A percentile compares a stretch with the other conserved stretches of the same genome.
Evolutionary conservation across 2,329 filamentous ascomycete species (phyloP).

Genomic region (Colletotrichum lupini): DNA sequence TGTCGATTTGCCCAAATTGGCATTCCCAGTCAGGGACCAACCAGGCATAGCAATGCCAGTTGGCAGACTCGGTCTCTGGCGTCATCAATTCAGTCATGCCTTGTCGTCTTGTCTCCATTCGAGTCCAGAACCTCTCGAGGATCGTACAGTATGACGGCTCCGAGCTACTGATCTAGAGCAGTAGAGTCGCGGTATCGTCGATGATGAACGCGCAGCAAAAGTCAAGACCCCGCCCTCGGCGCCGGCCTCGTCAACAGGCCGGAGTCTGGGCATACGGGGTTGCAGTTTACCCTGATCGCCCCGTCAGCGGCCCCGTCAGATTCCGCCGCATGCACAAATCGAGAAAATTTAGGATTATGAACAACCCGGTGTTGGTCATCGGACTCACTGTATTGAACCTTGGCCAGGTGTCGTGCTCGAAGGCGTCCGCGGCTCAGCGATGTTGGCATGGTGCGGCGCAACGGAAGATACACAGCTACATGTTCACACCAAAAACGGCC

Average conservation of each 20-base stretch:
- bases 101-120: constrained; percentile 5
- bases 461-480: neutral
- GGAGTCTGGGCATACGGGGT: constrained; percentile 14
- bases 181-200: neutral
- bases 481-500: neutral
- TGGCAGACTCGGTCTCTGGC: constrained; percentile 17
- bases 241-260: constrained; percentile 23
- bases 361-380: neutral
- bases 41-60: constrained; percentile 10
- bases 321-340: constrained; percentile 19
- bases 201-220: neutral
- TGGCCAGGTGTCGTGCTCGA: neutral
- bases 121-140: constrained; percentile 2
- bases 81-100: constrained; percentile 30
- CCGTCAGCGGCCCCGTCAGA: constrained; percentile 16
- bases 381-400: neutral
- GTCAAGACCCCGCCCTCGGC: constrained; percentile 23
- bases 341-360: constrained; percentile 7
- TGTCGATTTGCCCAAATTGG: constrained; percentile 19
- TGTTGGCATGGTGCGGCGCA: neutral
- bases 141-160: neutral
- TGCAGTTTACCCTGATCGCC: constrained; percentile 6
- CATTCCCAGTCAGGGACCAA: constrained; percentile 13
- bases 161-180: neutral
- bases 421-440: neutral